Conservation (phyloP, 2,329 filamentous ascomycete genomes). For the Aspergillus fischeri region DNA sequence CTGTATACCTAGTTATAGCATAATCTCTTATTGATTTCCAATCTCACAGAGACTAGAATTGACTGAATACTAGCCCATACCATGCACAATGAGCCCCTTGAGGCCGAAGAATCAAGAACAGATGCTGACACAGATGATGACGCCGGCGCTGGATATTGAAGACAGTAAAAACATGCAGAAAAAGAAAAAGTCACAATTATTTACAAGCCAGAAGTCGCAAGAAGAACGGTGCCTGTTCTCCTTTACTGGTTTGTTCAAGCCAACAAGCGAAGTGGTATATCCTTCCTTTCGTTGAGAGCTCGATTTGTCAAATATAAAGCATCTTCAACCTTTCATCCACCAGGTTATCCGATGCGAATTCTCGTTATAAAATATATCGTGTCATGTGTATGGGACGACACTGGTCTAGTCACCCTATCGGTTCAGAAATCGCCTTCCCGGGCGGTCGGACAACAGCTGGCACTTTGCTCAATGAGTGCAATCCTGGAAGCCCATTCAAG, state of each 20-base stretch:
- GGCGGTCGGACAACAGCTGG: not conserved
- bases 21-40: not conserved
- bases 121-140: not conserved
- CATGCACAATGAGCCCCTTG: not conserved
- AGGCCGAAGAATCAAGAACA: not conserved
- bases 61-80: not conserved
- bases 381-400: conserved; percentile 1
- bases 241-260: not conserved
- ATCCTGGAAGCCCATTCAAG: not conserved
- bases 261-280: not conserved
- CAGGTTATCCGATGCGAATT: not conserved
- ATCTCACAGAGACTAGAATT: not conserved
- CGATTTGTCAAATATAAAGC: not conserved
- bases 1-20: not conserved
- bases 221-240: not conserved
- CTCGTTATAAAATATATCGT: conserved; percentile 3
- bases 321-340: not conserved
- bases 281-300: not conserved
- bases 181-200: not conserved
- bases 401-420: not conserved
- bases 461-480: not conserved
- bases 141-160: conserved; percentile 2
- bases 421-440: not conserved
- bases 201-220: not conserved
- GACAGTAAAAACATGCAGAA: conserved; percentile 2